phyloP scores from a whole-genome alignment of 2,329 filamentous ascomycete species.

The Periconia digitata region DNA sequence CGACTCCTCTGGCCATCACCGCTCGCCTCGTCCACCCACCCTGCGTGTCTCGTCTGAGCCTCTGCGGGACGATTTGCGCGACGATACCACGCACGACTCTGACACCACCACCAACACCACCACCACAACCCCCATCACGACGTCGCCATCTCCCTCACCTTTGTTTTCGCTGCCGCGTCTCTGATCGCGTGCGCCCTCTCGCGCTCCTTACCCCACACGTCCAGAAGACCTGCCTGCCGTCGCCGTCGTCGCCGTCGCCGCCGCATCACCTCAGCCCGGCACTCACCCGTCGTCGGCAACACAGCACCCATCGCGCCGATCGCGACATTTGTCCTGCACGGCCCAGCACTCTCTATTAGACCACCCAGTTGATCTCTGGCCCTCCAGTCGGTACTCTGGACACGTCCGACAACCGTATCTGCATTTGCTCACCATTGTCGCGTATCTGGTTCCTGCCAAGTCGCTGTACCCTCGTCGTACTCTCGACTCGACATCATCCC shows the following conservation, averaged over 20 bases:
- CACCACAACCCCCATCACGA: conserved; percentile 14
- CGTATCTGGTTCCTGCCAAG: neutral
- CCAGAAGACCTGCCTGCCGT: neutral
- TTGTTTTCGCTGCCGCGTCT: conserved; percentile 26
- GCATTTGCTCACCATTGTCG: neutral
- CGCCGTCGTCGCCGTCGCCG: conserved; percentile 9
- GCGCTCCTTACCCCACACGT: neutral
- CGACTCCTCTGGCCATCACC: conserved; percentile 9
- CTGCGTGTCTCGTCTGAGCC: conserved; percentile 21
- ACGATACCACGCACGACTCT: conserved; percentile 16
- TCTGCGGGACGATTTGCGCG: conserved; percentile 34
- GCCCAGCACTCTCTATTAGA: neutral
- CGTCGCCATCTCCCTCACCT: conserved; percentile 6
- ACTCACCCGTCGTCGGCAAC: conserved; percentile 21
- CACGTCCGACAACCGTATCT: neutral
- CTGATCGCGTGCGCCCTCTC: conserved; percentile 14
- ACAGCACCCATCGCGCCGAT: conserved; percentile 19
- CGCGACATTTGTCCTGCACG: conserved; percentile 16
- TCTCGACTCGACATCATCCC: neutral
- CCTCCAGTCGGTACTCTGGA: neutral
- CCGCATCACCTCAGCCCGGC: conserved; percentile 28
- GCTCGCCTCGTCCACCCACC: neutral
- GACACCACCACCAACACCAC: conserved; percentile 26
- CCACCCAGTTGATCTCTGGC: neutral
- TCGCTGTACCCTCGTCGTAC: neutral